These are phyloP conservation scores for Buxus sempervirens DNA, from an alignment of 164 flowering plant species.

Conservation along the genomic window DNA sequence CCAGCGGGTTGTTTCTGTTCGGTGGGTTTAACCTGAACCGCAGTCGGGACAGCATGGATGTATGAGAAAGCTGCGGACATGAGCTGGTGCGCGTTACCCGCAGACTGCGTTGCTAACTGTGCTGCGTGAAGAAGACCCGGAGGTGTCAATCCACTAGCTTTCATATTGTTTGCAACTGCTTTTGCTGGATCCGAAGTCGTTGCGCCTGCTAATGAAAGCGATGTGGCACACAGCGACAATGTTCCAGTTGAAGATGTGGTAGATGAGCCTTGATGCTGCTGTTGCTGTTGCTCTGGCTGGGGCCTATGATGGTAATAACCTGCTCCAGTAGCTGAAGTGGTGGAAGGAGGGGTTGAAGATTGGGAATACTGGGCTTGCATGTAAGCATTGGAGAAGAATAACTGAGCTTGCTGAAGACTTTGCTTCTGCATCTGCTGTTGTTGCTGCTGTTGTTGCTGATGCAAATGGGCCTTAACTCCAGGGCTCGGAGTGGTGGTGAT, in stretches of 20 bases:
- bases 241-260: slow-evolving; percentile 46
- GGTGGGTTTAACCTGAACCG: slow-evolving; percentile 58
- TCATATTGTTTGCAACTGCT: slow-evolving; percentile 37
- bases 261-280: slow-evolving; percentile 38
- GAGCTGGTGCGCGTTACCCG: slow-evolving; percentile 37
- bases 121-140: slow-evolving; percentile 46
- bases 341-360: slow-evolving; percentile 15
- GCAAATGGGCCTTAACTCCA: slow-evolving; percentile 20
- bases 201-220: slow-evolving; percentile 31
- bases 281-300: slow-evolving; percentile 44
- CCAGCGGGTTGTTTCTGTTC: slow-evolving; percentile 86
- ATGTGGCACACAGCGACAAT: slow-evolving; percentile 41
- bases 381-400: slow-evolving; percentile 47
- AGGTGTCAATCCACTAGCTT: slow-evolving; percentile 36
- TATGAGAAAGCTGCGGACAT: slow-evolving; percentile 57
- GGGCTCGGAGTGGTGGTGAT: slow-evolving; percentile 31
- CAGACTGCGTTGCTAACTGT: slow-evolving; percentile 43
- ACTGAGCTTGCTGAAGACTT: slow-evolving; percentile 29
- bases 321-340: slow-evolving; percentile 24
- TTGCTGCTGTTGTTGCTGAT: slow-evolving; percentile 33
- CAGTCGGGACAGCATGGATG: slow-evolving; percentile 49
- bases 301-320: slow-evolving; percentile 56
- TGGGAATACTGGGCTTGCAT: slow-evolving; percentile 49
- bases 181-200: slow-evolving; percentile 63
- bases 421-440: slow-evolving; percentile 30